A percentile compares a stretch with the other conserved stretches of the same genome.
phyloP scores from a whole-genome alignment of 305 asterid species.

The Plantago lanceolata region DNA sequence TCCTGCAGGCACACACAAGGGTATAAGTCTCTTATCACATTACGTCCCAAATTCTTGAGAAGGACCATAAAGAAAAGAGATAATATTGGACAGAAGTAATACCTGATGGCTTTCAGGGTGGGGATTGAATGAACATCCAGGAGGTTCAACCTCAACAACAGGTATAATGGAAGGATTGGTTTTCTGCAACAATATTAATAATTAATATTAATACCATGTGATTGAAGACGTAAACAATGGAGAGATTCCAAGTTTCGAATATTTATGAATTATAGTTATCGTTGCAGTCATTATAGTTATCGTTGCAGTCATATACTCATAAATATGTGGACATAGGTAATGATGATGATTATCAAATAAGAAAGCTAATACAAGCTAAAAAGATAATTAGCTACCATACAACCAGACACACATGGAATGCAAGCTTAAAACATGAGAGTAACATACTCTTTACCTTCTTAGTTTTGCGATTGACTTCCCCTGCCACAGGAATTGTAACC shows the following conservation, averaged over 20 bases:
- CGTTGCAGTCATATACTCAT: background rate
- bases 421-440: conserved; percentile 5
- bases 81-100: conserved; percentile 10
- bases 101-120: conserved; percentile 88
- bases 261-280: no score
- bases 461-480: conserved; percentile 35
- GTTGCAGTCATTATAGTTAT: no score
- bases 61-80: background rate
- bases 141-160: conserved; percentile 88
- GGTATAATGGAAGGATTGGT: conserved; percentile 59
- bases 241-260: conserved; percentile 4
- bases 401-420: conserved; percentile 11
- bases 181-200: conserved; percentile 41
- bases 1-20: conserved; percentile 47
- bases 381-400: background rate
- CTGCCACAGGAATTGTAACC: conserved; percentile 36
- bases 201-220: conserved; percentile 18
- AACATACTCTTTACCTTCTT: conserved; percentile 45
- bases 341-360: conserved; percentile 2
- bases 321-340: background rate
- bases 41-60: conserved; percentile 3
- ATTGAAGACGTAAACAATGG: no score
- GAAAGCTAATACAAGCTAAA: conserved; percentile 1
- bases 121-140: conserved; percentile 95
- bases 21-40: conserved; percentile 15